Evolutionary conservation across 371 early-diverging fungal species (phyloP).

Genomic region (Rhizopus sp.): DNA sequence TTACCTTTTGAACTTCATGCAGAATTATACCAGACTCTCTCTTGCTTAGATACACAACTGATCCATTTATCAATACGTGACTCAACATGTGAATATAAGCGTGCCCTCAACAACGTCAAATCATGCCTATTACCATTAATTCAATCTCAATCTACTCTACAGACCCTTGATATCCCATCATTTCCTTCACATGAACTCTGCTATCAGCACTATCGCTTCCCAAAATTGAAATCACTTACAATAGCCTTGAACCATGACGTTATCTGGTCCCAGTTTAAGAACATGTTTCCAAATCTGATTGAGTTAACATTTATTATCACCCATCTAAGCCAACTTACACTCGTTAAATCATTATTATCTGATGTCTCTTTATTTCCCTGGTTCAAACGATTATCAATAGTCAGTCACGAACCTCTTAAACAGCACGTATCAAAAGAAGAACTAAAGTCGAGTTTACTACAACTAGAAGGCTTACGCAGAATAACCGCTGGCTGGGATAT

Average conservation of each 20-base stretch:
- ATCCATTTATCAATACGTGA: conserved; percentile 19
- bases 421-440: conserved; percentile 25
- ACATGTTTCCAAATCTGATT: conserved; percentile 25
- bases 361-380: conserved; percentile 33
- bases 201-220: conserved; percentile 13
- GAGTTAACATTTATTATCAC: conserved; percentile 23
- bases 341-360: conserved; percentile 28
- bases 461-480: conserved; percentile 31
- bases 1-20: conserved; percentile 6
- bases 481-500: conserved; percentile 46
- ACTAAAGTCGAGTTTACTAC: conserved; percentile 22
- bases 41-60: conserved; percentile 4
- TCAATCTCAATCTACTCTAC: conserved; percentile 13
- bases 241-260: conserved; percentile 7
- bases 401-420: conserved; percentile 27
- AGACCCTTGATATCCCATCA: conserved; percentile 25
- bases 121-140: conserved; percentile 6
- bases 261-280: conserved; percentile 22
- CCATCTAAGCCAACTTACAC: conserved; percentile 6
- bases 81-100: conserved; percentile 16
- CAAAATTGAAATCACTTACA: conserved; percentile 13
- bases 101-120: background rate
- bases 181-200: conserved; percentile 18
- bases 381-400: conserved; percentile 29
- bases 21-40: background rate